These are phyloP conservation scores for Coemansia sp. DNA, from an alignment of 192 early-diverging fungal genomes.

Conservation along the genomic window DNA sequence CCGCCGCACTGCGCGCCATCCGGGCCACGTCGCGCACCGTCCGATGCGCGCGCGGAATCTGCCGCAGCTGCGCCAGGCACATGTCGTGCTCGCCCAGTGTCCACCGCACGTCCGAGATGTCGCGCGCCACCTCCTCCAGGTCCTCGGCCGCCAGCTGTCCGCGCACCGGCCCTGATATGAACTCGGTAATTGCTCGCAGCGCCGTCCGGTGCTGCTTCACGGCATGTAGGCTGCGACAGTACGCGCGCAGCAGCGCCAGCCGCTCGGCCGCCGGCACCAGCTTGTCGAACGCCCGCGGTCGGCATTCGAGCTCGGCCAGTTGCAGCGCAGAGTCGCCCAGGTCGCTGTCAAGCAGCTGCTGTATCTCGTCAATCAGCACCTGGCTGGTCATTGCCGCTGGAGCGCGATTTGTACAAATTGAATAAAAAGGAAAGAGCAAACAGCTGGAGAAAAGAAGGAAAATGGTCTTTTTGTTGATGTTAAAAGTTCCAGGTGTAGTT, in stretches of 20 bases:
- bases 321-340: slow-evolving; percentile 36
- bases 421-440: not conserved
- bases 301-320: slow-evolving; percentile 43
- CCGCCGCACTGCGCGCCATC: slow-evolving; percentile 38
- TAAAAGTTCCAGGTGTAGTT: too few relatives aligned
- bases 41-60: slow-evolving; percentile 37
- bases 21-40: slow-evolving; percentile 19
- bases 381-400: slow-evolving; percentile 12
- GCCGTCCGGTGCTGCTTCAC: slow-evolving; percentile 24
- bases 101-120: slow-evolving; percentile 39
- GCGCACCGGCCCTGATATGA: slow-evolving; percentile 13
- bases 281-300: slow-evolving; percentile 6
- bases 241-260: slow-evolving; percentile 14
- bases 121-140: slow-evolving; percentile 30
- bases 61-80: slow-evolving; percentile 46
- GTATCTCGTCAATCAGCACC: slow-evolving; percentile 19
- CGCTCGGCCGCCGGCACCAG: slow-evolving; percentile 13
- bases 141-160: slow-evolving; percentile 15
- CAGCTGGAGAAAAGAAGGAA: too few relatives aligned
- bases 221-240: slow-evolving; percentile 9
- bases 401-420: not conserved
- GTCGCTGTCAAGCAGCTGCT: slow-evolving; percentile 42
- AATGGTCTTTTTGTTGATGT: too few relatives aligned
- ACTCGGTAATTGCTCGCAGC: slow-evolving; percentile 29
- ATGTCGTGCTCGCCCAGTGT: slow-evolving; percentile 32